These are phyloP conservation scores for Geopyxis carbonaria DNA, from an alignment of 495 filamentous ascomycete genomes.

Conservation along the genomic window DNA sequence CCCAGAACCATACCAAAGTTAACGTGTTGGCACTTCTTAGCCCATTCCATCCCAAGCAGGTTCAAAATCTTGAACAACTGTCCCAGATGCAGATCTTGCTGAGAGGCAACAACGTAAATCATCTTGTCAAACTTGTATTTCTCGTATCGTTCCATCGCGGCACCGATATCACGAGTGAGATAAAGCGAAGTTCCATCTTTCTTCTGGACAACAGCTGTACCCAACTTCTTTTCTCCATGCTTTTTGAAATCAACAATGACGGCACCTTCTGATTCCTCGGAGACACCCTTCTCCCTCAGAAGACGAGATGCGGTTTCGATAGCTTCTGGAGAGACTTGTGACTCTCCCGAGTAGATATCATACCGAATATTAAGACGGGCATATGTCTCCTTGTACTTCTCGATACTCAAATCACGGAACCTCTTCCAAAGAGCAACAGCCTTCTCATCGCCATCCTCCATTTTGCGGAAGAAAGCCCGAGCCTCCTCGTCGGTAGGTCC, in stretches of 20 bases:
- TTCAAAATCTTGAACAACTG: constrained; percentile 50
- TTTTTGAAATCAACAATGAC: constrained; percentile 76
- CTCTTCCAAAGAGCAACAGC: constrained; percentile 68
- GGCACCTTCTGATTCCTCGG: constrained; percentile 72
- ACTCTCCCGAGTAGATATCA: constrained; percentile 88
- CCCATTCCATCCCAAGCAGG: constrained; percentile 42
- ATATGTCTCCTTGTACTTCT: constrained; percentile 67
- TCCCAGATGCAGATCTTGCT: constrained; percentile 44
- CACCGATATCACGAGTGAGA: constrained; percentile 48
- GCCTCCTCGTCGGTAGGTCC: constrained; percentile 39
- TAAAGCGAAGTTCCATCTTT: constrained; percentile 47
- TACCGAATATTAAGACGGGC: constrained; percentile 79
- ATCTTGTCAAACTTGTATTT: constrained; percentile 53
- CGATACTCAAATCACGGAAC: constrained; percentile 81
- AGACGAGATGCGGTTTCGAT: constrained; percentile 51
- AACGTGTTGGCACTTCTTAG: constrained; percentile 40
- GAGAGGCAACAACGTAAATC: constrained; percentile 49
- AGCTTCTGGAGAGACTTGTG: constrained; percentile 65
- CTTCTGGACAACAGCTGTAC: constrained; percentile 39
- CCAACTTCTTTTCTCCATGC: constrained; percentile 43
- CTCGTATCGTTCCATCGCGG: constrained; percentile 40
- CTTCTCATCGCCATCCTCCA: constrained; percentile 64
- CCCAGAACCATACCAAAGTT: constrained; percentile 46
- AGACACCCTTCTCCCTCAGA: constrained; percentile 56
- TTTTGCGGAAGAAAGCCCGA: constrained; percentile 71